Evolutionary conservation across 2,329 filamentous ascomycete genomes (phyloP), one percentile per base, ranked within the genome.

Genomic region (Elsinoe arachidis): DNA sequence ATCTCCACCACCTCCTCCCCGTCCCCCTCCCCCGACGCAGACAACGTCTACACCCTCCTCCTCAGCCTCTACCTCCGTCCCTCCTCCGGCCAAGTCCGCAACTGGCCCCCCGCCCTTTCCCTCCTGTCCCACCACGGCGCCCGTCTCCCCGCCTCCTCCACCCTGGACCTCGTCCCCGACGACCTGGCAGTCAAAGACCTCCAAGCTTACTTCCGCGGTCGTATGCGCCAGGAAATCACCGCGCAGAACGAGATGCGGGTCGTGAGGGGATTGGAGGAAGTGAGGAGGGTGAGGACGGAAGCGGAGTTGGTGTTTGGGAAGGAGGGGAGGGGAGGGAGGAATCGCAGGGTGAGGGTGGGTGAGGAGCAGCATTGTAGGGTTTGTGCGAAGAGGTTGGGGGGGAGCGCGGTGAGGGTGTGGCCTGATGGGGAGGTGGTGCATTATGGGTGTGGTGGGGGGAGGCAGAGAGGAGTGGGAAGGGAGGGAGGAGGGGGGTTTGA

Each of bases 71-170:
- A 97, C 69, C 81, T 99, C 2, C 84, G 84, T 1, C 93, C 93
- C 0, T 85, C 87, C 0, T 80, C 95, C 65, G 73, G 83, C 59
- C 81, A 85, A 7, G 86, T 87, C 62, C 69, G 68, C 44, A 64
- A 65, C 26, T 86, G 90, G 68, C 80, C 79, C 1, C 90, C 92
- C 1, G 93, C 93, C 0, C 79, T 99, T 5, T 83, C 87, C 33
- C 81, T 99, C 15, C 83, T 99, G n/a, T 90, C 88, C 43, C 88
- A 88, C 64, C 93, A 99, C 68, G 93, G 93, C 49, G 90, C 92
- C 10, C 87, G 93, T 10, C 81, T 99, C 5, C 92, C 95, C 0
- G 90, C 93, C 0, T 83, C 84, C 3, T 92, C 88, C 34, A 95
- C 92, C 0, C 78, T 99, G 6, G 84, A 87, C 17, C 79, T 99